Percentiles rank a stretch among this genome's conserved stretches.
These are phyloP conservation scores for Pisolithus sp. DNA, from an alignment of 768 basidiomycete species.

Conservation along the genomic window DNA sequence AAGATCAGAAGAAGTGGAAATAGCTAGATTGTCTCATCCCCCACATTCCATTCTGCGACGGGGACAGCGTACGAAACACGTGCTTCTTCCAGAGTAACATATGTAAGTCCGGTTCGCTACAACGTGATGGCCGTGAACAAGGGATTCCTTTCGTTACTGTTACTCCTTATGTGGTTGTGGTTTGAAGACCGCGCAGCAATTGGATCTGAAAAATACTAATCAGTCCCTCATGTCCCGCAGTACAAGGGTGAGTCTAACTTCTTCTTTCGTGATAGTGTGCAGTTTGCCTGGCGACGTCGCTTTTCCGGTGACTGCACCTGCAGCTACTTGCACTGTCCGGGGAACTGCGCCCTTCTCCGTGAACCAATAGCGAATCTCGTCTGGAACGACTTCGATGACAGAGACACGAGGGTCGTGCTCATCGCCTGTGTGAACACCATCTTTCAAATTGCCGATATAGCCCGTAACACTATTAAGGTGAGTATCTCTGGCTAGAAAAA, in stretches of 20 bases:
- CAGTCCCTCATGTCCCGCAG: not conserved
- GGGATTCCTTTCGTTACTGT: too few relatives aligned
- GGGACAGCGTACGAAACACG: not conserved
- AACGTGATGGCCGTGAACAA: too few relatives aligned
- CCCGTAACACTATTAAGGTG: slow-evolving; percentile 44
- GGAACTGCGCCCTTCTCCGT: slow-evolving; percentile 54
- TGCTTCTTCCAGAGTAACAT: too few relatives aligned
- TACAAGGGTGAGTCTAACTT: slow-evolving; percentile 40
- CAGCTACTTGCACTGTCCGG: slow-evolving; percentile 53
- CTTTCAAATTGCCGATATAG: slow-evolving; percentile 85
- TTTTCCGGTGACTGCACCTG: slow-evolving; percentile 55
- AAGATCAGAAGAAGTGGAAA: slow-evolving; percentile 15
- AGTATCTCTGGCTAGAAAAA: not conserved
- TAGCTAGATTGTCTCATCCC: slow-evolving; percentile 1
- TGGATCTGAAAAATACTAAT: slow-evolving; percentile 33
- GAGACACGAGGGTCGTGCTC: slow-evolving; percentile 72
- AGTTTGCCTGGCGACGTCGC: slow-evolving; percentile 69
- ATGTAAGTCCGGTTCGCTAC: too few relatives aligned
- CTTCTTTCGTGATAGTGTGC: slow-evolving; percentile 62
- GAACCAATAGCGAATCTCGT: slow-evolving; percentile 79
- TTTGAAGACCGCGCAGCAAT: slow-evolving; percentile 30
- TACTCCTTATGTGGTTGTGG: slow-evolving; percentile 9
- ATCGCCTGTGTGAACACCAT: slow-evolving; percentile 80
- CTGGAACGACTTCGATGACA: slow-evolving; percentile 71
- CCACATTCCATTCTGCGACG: not conserved